Conservation (phyloP, 1,284 basidiomycete genomes). For the Volvariella surrecta region DNA sequence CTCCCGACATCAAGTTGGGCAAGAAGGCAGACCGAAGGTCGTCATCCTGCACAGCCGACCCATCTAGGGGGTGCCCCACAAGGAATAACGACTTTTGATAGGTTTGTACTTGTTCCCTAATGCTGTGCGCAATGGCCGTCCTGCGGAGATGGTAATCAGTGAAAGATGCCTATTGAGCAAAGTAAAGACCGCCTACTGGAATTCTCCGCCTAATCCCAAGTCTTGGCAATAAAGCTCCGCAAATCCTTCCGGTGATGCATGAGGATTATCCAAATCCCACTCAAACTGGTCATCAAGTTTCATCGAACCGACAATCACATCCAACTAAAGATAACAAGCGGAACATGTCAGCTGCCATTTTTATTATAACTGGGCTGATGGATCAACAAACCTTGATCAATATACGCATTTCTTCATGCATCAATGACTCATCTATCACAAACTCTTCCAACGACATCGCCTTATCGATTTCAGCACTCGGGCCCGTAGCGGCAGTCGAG, state of each 20-base stretch:
- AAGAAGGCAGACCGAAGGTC: constrained; percentile 89
- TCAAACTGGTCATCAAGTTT: constrained; percentile 97
- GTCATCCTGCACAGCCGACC: constrained; percentile 77
- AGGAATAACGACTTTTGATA: constrained; percentile 92
- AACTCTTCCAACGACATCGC: constrained; percentile 42
- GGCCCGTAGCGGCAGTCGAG: constrained; percentile 18
- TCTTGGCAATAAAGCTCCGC: constrained; percentile 85
- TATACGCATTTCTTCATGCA: constrained; percentile 83
- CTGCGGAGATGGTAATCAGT: constrained; percentile 30
- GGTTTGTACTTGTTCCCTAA: constrained; percentile 90
- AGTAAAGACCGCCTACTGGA: constrained; percentile 51
- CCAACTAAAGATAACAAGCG: constrained; percentile 52
- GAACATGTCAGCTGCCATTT: neutral
- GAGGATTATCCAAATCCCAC: constrained; percentile 86
- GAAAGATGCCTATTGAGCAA: constrained; percentile 1
- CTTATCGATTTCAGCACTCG: constrained; percentile 22
- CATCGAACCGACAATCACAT: constrained; percentile 91
- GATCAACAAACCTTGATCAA: constrained; percentile 70
- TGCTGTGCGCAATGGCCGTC: constrained; percentile 92
- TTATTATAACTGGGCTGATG: neutral
- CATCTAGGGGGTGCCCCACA: constrained; percentile 82
- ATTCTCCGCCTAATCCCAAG: constrained; percentile 87
- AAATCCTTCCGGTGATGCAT: constrained; percentile 87
- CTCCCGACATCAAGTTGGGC: constrained; percentile 63
- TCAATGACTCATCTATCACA: constrained; percentile 45